Evolutionary conservation across 352 stramenopile genomes (phyloP).

Genomic region (Phytophthora gonapodyides): DNA sequence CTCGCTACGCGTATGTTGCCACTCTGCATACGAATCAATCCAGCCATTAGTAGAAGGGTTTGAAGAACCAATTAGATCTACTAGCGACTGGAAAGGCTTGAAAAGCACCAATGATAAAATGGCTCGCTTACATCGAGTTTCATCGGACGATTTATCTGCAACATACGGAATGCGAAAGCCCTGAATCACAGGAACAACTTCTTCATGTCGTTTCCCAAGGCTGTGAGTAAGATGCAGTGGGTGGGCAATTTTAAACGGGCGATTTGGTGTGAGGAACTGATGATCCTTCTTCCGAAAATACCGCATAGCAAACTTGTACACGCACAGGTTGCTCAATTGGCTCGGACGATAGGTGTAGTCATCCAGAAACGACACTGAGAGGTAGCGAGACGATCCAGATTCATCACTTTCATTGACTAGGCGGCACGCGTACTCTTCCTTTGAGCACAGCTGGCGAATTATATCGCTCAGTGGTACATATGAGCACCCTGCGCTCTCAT

Average conservation of each 20-base stretch:
- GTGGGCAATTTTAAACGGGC: not conserved
- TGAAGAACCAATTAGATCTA: not conserved
- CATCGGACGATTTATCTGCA: not conserved
- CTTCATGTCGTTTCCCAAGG: not conserved
- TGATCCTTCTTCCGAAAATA: slow-evolving; percentile 3
- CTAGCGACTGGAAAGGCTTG: not conserved
- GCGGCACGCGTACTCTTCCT: not conserved
- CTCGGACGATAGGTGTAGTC: slow-evolving; percentile 1
- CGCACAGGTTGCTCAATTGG: not conserved
- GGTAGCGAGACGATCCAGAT: not conserved
- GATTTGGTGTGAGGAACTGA: not conserved
- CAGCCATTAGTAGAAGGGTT: not conserved
- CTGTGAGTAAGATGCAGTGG: not conserved
- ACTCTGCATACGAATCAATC: not conserved
- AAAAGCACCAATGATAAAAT: slow-evolving; percentile 2
- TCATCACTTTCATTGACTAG: not conserved
- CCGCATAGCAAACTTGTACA: slow-evolving; percentile 3
- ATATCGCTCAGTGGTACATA: not conserved
- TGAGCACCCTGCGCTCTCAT: not conserved
- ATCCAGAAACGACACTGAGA: not conserved
- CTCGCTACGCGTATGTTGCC: not conserved
- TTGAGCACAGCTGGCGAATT: not conserved
- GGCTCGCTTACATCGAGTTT: not conserved
- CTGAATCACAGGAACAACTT: slow-evolving; percentile 1
- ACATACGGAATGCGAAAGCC: slow-evolving; percentile 3